These are phyloP conservation scores for Spirogloea muscicola DNA, from an alignment of 139 green algal species.

Conservation along the genomic window DNA sequence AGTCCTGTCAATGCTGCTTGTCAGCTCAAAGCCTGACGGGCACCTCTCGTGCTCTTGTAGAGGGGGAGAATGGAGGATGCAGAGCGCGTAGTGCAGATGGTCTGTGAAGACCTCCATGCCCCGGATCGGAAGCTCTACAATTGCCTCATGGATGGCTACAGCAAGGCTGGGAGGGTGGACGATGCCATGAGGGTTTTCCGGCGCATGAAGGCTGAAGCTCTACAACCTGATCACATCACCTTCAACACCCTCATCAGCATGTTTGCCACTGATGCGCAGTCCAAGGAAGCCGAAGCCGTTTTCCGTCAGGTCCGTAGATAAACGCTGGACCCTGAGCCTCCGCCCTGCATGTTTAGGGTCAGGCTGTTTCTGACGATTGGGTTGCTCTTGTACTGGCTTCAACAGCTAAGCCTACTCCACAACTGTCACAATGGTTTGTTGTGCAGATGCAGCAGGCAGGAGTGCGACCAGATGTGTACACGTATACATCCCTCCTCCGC, in stretches of 20 bases:
- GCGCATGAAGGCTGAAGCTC: background rate
- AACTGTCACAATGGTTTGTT: background rate
- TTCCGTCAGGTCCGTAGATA: slow-evolving; percentile 14
- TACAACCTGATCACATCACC: background rate
- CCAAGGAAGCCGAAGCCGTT: background rate
- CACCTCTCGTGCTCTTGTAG: too few relatives aligned
- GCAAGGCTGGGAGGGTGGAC: background rate
- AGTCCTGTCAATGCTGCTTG: too few relatives aligned
- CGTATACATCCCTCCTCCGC: slow-evolving; percentile 11
- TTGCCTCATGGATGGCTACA: background rate
- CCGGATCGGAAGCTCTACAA: too few relatives aligned
- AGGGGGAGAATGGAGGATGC: too few relatives aligned
- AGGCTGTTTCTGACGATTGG: too few relatives aligned
- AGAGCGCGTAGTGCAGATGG: too few relatives aligned
- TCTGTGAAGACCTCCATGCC: too few relatives aligned
- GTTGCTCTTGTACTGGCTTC: too few relatives aligned
- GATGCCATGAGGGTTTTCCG: slow-evolving; percentile 1
- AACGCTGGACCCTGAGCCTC: too few relatives aligned
- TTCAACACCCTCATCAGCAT: slow-evolving; percentile 16
- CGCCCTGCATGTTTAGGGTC: too few relatives aligned
- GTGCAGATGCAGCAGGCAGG: slow-evolving; percentile 10
- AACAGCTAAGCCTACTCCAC: too few relatives aligned
- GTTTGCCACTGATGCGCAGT: background rate
- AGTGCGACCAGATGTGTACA: slow-evolving; percentile 2
- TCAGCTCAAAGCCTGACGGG: too few relatives aligned